Conservation (phyloP, 1,139 yeast genomes). For the Candida gigantensis region DNA sequence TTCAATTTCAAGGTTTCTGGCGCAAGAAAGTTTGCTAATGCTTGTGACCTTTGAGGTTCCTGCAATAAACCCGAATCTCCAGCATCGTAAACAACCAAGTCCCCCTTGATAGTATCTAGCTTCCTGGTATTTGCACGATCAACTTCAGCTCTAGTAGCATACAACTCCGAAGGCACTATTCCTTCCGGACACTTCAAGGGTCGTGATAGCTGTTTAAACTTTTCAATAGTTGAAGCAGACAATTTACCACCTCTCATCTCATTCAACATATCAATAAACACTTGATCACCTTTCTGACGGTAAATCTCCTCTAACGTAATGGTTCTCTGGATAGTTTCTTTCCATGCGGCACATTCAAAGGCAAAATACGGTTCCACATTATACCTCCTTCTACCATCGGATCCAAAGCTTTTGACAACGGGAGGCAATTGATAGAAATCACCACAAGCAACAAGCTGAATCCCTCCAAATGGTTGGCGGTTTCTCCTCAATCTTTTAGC, state of each 20-base stretch:
- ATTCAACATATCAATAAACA: constrained; percentile 81
- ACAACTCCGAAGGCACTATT: constrained; percentile 83
- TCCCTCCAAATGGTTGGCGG: constrained; percentile 79
- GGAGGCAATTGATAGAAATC: constrained; percentile 94
- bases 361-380: constrained; percentile 52
- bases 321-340: constrained; percentile 59
- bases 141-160: constrained; percentile 82
- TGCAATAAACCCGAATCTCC: constrained; percentile 62
- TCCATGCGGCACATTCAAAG: constrained; percentile 81
- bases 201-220: constrained; percentile 59
- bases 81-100: constrained; percentile 50
- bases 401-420: constrained; percentile 40
- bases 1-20: constrained; percentile 65
- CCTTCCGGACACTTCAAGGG: constrained; percentile 62
- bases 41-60: constrained; percentile 42
- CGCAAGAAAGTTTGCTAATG: constrained; percentile 71
- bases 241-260: constrained; percentile 80
- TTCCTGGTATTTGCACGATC: constrained; percentile 69
- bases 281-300: constrained; percentile 81
- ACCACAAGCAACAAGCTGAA: constrained; percentile 82
- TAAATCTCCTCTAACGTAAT: constrained; percentile 79
- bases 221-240: constrained; percentile 49
- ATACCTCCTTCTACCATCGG: constrained; percentile 24
- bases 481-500: constrained; percentile 57
- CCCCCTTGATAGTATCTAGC: constrained; percentile 53